Conservation (phyloP, 129 eudicot genomes). For the Glebionis coronaria region DNA sequence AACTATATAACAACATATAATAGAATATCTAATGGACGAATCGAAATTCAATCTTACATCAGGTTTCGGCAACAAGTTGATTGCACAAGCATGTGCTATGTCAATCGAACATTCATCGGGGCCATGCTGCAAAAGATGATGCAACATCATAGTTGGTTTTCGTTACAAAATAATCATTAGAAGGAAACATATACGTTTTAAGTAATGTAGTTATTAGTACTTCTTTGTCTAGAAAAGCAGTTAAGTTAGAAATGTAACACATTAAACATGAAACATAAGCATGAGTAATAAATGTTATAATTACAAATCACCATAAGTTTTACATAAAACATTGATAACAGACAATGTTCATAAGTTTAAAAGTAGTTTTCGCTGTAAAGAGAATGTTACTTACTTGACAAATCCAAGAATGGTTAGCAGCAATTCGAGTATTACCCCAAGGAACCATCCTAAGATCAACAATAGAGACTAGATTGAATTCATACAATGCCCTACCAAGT, state of each 20-base stretch:
- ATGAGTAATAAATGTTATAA: neutral
- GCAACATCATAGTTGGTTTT: neutral
- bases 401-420: slow-evolving; percentile 48
- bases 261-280: slow-evolving; percentile 1
- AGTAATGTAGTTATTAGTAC: neutral
- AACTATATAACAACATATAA: neutral
- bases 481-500: slow-evolving; percentile 49
- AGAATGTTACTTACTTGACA: slow-evolving; percentile 62
- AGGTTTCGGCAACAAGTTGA: slow-evolving; percentile 54
- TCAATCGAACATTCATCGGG: slow-evolving; percentile 68
- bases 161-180: neutral
- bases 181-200: neutral
- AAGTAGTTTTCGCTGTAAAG: slow-evolving; percentile 16
- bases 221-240: neutral
- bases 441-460: slow-evolving; percentile 75
- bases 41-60: slow-evolving; percentile 32
- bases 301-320: neutral
- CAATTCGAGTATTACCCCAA: slow-evolving; percentile 86
- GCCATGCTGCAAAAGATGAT: slow-evolving; percentile 71
- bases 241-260: slow-evolving; percentile 1
- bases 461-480: slow-evolving; percentile 56
- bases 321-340: neutral
- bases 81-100: slow-evolving; percentile 76
- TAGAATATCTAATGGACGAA: too few species aligned
- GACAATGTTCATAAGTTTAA: too few species aligned